Evolutionary conservation across 768 basidiomycete genomes (phyloP).

Genomic region (Lanmaoa pseudosensibilis): DNA sequence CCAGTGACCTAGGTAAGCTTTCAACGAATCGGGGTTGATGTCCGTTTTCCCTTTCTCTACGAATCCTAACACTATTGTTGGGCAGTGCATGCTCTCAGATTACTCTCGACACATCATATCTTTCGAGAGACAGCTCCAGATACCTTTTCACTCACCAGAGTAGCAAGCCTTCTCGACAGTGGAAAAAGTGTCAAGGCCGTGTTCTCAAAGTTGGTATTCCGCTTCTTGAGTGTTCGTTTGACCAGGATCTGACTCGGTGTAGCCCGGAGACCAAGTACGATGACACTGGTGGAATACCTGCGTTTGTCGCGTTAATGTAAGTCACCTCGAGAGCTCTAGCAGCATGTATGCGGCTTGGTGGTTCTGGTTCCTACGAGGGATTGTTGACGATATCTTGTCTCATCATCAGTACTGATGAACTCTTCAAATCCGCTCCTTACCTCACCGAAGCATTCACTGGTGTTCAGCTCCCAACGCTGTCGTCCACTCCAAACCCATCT

Average conservation of each 20-base stretch:
- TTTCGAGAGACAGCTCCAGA: slow-evolving; percentile 67
- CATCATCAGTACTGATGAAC: slow-evolving; percentile 62
- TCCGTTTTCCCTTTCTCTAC: not conserved
- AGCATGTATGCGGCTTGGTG: not conserved
- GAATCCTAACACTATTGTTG: not conserved
- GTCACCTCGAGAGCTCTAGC: slow-evolving; percentile 19
- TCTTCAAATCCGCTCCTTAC: slow-evolving; percentile 74
- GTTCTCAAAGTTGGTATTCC: slow-evolving; percentile 42
- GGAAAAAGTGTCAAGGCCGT: slow-evolving; percentile 57
- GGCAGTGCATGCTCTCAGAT: slow-evolving; percentile 68
- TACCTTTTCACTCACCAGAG: slow-evolving; percentile 69
- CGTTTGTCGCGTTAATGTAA: slow-evolving; percentile 69
- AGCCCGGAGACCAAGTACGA: slow-evolving; percentile 68
- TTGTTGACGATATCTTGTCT: slow-evolving; percentile 6
- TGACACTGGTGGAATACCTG: slow-evolving; percentile 63
- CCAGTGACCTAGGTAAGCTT: slow-evolving; percentile 18
- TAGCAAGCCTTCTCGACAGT: slow-evolving; percentile 67
- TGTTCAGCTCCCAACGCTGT: slow-evolving; percentile 20
- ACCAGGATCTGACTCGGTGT: not conserved
- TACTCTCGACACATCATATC: slow-evolving; percentile 79
- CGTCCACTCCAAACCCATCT: slow-evolving; percentile 15
- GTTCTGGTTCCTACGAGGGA: not conserved
- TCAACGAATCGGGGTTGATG: not conserved
- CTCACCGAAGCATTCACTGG: slow-evolving; percentile 63
- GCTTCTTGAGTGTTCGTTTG: not conserved